phyloP scores from a whole-genome alignment of 257 asterid species.

The Nemophila menziesii region DNA sequence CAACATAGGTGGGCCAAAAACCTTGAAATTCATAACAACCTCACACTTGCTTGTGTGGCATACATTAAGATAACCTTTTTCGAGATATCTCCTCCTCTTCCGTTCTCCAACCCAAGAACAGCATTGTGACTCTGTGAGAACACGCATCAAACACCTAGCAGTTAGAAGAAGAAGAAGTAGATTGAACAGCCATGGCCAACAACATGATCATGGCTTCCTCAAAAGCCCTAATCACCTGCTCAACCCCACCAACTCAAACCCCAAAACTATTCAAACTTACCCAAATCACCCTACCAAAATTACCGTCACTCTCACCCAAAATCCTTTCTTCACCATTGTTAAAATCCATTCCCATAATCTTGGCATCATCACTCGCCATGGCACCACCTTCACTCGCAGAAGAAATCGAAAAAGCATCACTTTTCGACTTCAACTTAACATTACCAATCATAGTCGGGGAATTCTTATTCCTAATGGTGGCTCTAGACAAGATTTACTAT shows the following conservation, averaged over 20 bases:
- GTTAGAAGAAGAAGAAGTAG: not conserved
- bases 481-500: conserved; percentile 82
- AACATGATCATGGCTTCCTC: conserved; percentile 73
- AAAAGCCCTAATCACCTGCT: conserved; percentile 30
- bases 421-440: conserved; percentile 79
- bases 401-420: conserved; percentile 63
- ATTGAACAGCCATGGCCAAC: conserved; percentile 46
- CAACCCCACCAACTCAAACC: conserved; percentile 21
- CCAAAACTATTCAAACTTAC: conserved; percentile 28
- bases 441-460: conserved; percentile 71
- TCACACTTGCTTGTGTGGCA: conserved; percentile 45
- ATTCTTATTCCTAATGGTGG: conserved; percentile 75
- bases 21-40: conserved; percentile 11
- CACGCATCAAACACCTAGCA: no score
- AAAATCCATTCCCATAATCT: conserved; percentile 26
- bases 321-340: not conserved
- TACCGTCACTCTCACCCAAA: conserved; percentile 24
- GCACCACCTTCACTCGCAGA: conserved; percentile 79
- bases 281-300: conserved; percentile 32
- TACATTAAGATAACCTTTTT: conserved; percentile 31
- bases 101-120: not conserved
- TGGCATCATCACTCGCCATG: conserved; percentile 51
- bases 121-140: not conserved
- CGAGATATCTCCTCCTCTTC: conserved; percentile 4
- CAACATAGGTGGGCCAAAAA: not conserved